A percentile compares a stretch with the other conserved stretches of the same genome.
These are phyloP conservation scores for Backusella tarrabulga DNA, from an alignment of 192 early-diverging fungal genomes.

Conservation along the genomic window DNA sequence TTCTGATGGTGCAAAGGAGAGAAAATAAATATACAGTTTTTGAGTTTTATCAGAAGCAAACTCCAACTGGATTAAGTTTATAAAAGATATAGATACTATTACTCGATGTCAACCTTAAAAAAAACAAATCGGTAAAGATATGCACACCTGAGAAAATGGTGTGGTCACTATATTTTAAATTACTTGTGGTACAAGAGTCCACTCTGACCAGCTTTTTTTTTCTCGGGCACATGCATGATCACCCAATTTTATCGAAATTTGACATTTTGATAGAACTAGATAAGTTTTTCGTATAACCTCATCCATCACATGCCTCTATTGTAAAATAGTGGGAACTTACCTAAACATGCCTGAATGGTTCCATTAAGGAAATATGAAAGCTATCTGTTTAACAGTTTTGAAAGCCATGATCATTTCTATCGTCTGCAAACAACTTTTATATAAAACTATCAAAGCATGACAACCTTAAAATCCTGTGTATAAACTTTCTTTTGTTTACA, in stretches of 20 bases:
- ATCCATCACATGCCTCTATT: neutral
- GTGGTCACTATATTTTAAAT: neutral
- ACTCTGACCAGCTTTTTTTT: neutral
- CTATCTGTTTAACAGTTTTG: neutral
- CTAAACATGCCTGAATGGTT: too few species aligned
- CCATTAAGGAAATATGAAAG: neutral
- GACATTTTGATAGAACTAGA: neutral
- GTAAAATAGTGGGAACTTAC: neutral
- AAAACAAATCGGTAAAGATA: neutral
- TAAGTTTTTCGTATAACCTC: neutral
- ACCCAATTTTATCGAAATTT: neutral
- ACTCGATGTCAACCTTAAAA: neutral
- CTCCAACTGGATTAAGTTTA: neutral
- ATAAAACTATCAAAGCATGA: too few species aligned
- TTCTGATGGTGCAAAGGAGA: neutral
- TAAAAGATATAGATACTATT: neutral
- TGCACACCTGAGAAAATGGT: neutral
- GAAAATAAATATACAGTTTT: too few species aligned
- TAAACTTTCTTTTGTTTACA: neutral
- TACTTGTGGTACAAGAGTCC: neutral
- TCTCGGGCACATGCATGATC: neutral
- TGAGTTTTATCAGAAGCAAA: too few species aligned
- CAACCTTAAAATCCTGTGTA: too few species aligned
- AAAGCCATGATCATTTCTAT: neutral
- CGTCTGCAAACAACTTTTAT: too few species aligned